phyloP scores from a whole-genome alignment of 768 basidiomycete genomes.

The Leccinum olivaceopallidum region DNA sequence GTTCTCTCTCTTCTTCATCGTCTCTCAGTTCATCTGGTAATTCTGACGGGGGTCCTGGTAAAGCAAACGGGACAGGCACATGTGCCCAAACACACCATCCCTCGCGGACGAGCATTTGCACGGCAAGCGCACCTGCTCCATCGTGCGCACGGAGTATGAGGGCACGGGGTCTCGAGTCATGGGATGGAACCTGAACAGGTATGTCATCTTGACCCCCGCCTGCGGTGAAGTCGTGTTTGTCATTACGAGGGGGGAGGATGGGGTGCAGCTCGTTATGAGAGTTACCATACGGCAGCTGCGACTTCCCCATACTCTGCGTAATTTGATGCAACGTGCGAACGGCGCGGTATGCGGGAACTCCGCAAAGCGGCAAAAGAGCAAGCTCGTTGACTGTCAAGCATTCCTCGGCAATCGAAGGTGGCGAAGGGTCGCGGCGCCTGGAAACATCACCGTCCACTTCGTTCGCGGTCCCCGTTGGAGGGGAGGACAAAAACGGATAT shows the following conservation, averaged over 20 bases:
- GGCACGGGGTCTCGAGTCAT: constrained; percentile 36
- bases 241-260: constrained; percentile 26
- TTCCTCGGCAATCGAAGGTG: constrained; percentile 9
- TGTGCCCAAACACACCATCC: constrained; percentile 82
- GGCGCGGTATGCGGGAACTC: constrained; percentile 81
- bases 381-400: constrained; percentile 66
- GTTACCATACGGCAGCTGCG: constrained; percentile 25
- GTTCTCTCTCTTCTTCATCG: constrained; percentile 35
- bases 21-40: constrained; percentile 32
- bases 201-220: constrained; percentile 25
- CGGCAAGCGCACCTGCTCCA: constrained; percentile 72
- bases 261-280: constrained; percentile 32
- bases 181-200: constrained; percentile 3
- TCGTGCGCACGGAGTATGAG: constrained; percentile 76
- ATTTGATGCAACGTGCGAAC: constrained; percentile 60
- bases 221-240: constrained; percentile 27
- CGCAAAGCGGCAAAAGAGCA: constrained; percentile 76
- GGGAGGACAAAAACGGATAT: constrained; percentile 22
- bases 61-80: constrained; percentile 40
- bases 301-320: constrained; percentile 25
- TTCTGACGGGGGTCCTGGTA: constrained; percentile 37
- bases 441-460: constrained; percentile 10
- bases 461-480: constrained; percentile 12
- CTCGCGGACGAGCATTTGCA: constrained; percentile 68
- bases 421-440: constrained; percentile 12